phyloP scores from a whole-genome alignment of 768 basidiomycete genomes.

The Tricholomella constricta region DNA sequence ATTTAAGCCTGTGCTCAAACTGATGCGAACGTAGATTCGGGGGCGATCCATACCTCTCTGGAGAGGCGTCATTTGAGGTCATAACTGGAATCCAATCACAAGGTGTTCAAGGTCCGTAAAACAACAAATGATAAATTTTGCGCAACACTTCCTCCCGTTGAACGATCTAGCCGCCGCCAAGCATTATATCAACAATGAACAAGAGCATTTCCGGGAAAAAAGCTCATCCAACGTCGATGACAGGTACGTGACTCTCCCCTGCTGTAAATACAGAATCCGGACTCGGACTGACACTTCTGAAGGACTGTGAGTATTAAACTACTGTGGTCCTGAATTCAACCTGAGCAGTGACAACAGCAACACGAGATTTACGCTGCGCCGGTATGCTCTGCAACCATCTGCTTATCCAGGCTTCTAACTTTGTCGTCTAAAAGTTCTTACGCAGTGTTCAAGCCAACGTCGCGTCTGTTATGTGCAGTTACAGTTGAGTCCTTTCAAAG shows the following conservation, averaged over 20 bases:
- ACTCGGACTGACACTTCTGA: background rate
- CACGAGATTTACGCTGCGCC: constrained; percentile 63
- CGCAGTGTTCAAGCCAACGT: constrained; percentile 66
- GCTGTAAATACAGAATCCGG: background rate
- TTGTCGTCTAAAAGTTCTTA: constrained; percentile 38
- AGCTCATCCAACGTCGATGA: constrained; percentile 48
- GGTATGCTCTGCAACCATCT: constrained; percentile 25
- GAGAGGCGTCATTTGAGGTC: constrained; percentile 56
- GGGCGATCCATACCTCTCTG: constrained; percentile 54
- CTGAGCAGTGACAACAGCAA: constrained; percentile 28
- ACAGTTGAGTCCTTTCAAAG: constrained; percentile 38
- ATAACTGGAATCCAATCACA: constrained; percentile 52
- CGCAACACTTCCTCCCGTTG: background rate
- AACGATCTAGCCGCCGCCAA: constrained; percentile 38
- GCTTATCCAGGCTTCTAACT: background rate
- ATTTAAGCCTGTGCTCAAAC: background rate
- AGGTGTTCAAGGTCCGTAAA: constrained; percentile 46
- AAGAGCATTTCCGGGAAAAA: constrained; percentile 46
- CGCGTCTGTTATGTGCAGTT: constrained; percentile 68
- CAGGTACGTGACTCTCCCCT: constrained; percentile 27
- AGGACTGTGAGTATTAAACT: constrained; percentile 33
- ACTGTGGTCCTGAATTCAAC: background rate
- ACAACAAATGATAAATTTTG: background rate
- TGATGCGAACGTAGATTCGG: constrained; percentile 37
- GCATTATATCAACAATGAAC: constrained; percentile 50